phyloP scores from a whole-genome alignment of 305 asterid species.

The Petunia hybrid region DNA sequence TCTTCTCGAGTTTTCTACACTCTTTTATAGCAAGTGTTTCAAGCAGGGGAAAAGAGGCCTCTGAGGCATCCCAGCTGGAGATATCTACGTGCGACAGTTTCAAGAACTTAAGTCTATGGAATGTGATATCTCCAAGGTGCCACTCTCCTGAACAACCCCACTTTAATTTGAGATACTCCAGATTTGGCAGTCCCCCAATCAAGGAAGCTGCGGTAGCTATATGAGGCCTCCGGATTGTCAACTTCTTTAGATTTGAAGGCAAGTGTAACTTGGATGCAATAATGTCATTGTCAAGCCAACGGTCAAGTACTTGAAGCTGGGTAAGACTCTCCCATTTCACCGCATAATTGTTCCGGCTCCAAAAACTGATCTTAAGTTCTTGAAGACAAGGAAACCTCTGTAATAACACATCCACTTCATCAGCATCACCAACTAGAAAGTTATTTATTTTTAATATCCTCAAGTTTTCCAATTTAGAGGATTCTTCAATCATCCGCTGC shows the following conservation, averaged over 20 bases:
- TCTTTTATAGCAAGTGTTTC: background rate
- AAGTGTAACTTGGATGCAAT: background rate
- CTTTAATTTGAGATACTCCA: background rate
- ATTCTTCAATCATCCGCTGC: background rate
- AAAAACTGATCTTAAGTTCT: background rate
- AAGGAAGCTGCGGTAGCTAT: background rate
- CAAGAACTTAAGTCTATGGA: background rate
- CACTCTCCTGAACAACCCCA: background rate
- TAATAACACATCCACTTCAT: background rate
- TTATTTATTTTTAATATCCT: background rate
- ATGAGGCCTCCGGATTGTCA: background rate
- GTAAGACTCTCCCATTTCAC: background rate
- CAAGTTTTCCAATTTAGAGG: slow-evolving; percentile 3
- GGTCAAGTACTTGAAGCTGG: background rate
- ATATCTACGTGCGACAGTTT: accelerated
- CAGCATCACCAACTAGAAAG: background rate
- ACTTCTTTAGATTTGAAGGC: background rate
- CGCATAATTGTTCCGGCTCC: too few species aligned
- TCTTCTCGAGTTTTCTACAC: accelerated
- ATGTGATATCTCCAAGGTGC: background rate
- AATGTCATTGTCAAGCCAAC: background rate
- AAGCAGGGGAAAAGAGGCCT: slow-evolving; percentile 21
- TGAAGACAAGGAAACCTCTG: background rate
- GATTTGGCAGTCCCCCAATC: background rate
- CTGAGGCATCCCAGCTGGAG: slow-evolving; percentile 6